Conservation (phyloP, 1,139 yeast genomes). For the Pichia inconspicua region DNA sequence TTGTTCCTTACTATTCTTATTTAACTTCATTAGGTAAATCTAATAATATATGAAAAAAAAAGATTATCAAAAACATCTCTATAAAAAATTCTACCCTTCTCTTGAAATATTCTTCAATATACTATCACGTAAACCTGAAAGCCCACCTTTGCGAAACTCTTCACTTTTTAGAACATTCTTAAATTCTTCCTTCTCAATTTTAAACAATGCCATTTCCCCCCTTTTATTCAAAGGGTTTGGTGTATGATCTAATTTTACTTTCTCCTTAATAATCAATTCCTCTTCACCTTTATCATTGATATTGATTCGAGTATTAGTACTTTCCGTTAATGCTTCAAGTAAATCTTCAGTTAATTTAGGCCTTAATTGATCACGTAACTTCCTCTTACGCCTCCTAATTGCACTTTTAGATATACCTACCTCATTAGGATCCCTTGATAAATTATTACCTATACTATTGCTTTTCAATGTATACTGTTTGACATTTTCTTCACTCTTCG, state of each 20-base stretch:
- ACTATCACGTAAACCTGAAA: conserved; percentile 48
- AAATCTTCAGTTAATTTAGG: conserved; percentile 58
- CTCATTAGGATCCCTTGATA: conserved; percentile 20
- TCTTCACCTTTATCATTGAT: conserved; percentile 14
- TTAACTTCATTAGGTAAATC: neutral
- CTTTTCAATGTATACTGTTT: conserved; percentile 15
- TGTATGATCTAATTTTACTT: conserved; percentile 34
- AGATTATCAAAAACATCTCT: neutral
- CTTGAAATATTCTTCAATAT: conserved; percentile 20
- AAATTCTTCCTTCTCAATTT: conserved; percentile 47
- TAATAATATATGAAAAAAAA: neutral
- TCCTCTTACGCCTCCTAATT: conserved; percentile 56
- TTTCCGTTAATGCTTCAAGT: conserved; percentile 42
- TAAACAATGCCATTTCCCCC: conserved; percentile 49
- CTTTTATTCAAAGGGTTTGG: conserved; percentile 55
- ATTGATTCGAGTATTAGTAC: conserved; percentile 27
- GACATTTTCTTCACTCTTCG: conserved; percentile 2
- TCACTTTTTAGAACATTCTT: conserved; percentile 44
- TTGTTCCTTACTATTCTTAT: neutral
- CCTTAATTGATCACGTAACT: conserved; percentile 47
- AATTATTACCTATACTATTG: conserved; percentile 2
- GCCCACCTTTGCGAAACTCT: conserved; percentile 48
- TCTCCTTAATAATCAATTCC: conserved; percentile 15
- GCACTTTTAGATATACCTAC: conserved; percentile 56
- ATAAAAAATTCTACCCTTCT: conserved; percentile 2